Conservation (phyloP, 2,329 filamentous ascomycete species). For the Scedosporium aurantiacum region DNA sequence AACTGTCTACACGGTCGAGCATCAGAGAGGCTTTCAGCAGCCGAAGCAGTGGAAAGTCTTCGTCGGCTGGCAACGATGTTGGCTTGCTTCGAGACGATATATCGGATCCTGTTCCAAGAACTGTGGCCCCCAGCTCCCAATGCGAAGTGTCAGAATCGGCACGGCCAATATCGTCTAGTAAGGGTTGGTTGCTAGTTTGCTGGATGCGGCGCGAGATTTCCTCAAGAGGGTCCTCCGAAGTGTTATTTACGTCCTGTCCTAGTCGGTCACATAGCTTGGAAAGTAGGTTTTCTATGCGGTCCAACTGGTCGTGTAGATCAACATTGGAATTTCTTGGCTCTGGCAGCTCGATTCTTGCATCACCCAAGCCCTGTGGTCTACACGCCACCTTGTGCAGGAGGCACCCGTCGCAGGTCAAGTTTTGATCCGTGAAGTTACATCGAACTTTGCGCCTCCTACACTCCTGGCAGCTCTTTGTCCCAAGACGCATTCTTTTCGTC, state of each 20-base stretch:
- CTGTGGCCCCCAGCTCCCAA: neutral
- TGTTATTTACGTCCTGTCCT: no score
- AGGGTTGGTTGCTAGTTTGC: no score
- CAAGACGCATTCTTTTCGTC: constrained; percentile 19
- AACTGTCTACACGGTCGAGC: neutral
- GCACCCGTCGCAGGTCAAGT: constrained; percentile 23
- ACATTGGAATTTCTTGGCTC: neutral
- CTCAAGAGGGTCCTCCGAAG: no score
- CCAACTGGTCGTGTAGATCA: neutral
- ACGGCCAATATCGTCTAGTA: no score
- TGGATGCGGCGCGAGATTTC: no score
- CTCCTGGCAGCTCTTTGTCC: constrained; percentile 24
- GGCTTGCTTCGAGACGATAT: neutral
- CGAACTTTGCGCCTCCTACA: constrained; percentile 38
- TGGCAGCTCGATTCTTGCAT: neutral
- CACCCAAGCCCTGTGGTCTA: neutral
- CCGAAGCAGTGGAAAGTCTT: neutral
- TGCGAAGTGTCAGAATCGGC: neutral
- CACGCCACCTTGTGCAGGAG: neutral
- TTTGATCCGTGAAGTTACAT: constrained; percentile 30
- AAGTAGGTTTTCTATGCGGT: neutral
- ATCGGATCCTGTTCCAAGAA: neutral
- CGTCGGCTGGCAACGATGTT: neutral
- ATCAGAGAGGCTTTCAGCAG: neutral
- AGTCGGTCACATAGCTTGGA: neutral